Percentiles rank a stretch among this genome's conserved stretches.
Evolutionary conservation across 2,329 filamentous ascomycete genomes (phyloP).

Genomic region (Hymenoscyphus scutula): DNA sequence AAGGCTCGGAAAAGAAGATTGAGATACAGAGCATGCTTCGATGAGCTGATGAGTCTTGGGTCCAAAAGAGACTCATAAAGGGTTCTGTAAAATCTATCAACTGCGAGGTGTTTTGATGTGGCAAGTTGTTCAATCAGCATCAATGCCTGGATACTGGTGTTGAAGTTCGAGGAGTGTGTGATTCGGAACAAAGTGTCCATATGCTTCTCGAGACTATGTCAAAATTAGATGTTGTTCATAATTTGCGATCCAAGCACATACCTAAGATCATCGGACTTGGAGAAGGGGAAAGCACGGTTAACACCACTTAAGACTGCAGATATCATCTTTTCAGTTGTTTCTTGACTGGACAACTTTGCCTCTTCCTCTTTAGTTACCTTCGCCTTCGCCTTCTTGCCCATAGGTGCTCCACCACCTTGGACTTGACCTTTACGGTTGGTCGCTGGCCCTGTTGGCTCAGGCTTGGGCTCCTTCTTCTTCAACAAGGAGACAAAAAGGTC

Average conservation of each 20-base stretch:
- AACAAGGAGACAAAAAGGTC: constrained; percentile 79
- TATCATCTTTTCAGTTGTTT: constrained; percentile 81
- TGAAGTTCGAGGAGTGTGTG: constrained; percentile 97
- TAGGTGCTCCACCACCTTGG: constrained; percentile 52
- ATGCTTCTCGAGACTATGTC: constrained; percentile 71
- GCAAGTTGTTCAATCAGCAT: constrained; percentile 93
- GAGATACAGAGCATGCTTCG: constrained; percentile 92
- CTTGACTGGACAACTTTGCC: constrained; percentile 38
- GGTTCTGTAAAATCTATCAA: constrained; percentile 91
- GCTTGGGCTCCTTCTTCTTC: constrained; percentile 51
- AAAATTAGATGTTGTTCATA: constrained; percentile 25
- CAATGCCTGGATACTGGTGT: constrained; percentile 93
- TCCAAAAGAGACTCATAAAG: constrained; percentile 94
- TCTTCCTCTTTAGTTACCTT: constrained; percentile 39
- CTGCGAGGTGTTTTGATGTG: constrained; percentile 72
- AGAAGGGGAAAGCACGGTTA: constrained; percentile 93
- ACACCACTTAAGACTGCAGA: constrained; percentile 91
- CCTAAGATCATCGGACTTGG: constrained; percentile 73
- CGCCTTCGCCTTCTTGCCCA: constrained; percentile 51
- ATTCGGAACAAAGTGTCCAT: constrained; percentile 93
- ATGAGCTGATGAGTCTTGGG: constrained; percentile 81
- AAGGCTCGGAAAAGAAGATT: constrained; percentile 87
- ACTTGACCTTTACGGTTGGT: constrained; percentile 49
- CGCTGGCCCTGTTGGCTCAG: constrained; percentile 40
- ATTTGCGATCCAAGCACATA: constrained; percentile 42